Evolutionary conservation across 139 green algal species (phyloP).

Genomic region (Dunaliella sp.): DNA sequence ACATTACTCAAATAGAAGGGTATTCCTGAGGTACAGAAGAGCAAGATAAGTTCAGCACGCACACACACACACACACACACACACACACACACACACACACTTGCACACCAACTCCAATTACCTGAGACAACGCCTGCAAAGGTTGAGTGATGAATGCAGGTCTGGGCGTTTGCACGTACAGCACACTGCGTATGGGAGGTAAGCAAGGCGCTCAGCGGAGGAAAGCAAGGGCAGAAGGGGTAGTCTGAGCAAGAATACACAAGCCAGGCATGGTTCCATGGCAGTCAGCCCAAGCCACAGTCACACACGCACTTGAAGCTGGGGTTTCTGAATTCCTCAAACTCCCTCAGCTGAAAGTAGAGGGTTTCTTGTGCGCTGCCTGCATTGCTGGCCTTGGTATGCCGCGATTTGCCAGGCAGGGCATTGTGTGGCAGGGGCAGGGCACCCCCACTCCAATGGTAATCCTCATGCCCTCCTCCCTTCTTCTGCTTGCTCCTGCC

Average conservation of each 20-base stretch:
- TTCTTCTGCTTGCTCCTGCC: not conserved
- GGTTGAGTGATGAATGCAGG: not conserved
- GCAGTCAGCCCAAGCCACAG: not conserved
- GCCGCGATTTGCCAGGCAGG: not conserved
- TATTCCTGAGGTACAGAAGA: too few relatives aligned
- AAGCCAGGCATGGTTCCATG: too few relatives aligned
- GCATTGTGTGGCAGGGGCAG: not conserved
- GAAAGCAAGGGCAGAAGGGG: not conserved
- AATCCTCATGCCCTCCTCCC: not conserved
- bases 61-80: too few relatives aligned
- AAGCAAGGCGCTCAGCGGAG: not conserved
- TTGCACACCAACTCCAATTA: too few relatives aligned
- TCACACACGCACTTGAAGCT: constrained; percentile 31
- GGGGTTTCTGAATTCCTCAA: constrained; percentile 15
- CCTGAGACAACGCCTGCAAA: constrained; percentile 8
- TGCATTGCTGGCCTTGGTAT: not conserved
- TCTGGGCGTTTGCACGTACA: constrained; percentile 33
- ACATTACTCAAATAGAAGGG: too few relatives aligned
- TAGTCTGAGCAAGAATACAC: too few relatives aligned
- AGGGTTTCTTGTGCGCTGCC: not conserved
- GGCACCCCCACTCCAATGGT: not conserved
- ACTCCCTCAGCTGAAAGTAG: constrained; percentile 12
- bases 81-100: too few relatives aligned
- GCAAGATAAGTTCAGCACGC: too few relatives aligned
- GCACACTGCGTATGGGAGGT: constrained; percentile 7